Conservation (phyloP, 257 asterid species). For the Coffea eugenioides region DNA sequence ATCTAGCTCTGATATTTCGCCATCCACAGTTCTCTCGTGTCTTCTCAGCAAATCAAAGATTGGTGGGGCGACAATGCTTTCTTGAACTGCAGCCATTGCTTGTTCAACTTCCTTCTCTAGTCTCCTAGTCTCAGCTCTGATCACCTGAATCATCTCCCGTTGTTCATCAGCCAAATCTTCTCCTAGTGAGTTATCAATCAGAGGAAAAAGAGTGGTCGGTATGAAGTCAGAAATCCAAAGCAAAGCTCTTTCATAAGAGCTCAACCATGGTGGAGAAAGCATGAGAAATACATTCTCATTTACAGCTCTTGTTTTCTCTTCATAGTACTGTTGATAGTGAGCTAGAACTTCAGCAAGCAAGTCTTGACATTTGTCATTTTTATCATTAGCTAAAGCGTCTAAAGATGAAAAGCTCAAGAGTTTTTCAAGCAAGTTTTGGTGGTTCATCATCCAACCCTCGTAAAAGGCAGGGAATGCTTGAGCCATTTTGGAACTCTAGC, state of each 20-base stretch:
- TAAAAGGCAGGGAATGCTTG: slow-evolving; percentile 24
- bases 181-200: not conserved
- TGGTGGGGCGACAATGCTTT: slow-evolving; percentile 23
- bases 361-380: slow-evolving; percentile 9
- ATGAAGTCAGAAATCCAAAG: slow-evolving; percentile 32
- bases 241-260: slow-evolving; percentile 19
- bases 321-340: slow-evolving; percentile 23
- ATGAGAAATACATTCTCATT: slow-evolving; percentile 16
- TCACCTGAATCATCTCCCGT: not conserved
- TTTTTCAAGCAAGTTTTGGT: not conserved
- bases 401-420: slow-evolving; percentile 10
- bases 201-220: slow-evolving; percentile 22
- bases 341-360: slow-evolving; percentile 16
- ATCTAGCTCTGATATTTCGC: slow-evolving; percentile 3
- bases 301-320: slow-evolving; percentile 13
- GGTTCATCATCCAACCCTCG: slow-evolving; percentile 19
- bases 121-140: slow-evolving; percentile 6
- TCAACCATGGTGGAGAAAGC: slow-evolving; percentile 34
- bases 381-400: not conserved
- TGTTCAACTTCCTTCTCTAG: slow-evolving; percentile 22
- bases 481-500: not conserved
- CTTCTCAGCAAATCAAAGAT: slow-evolving; percentile 2
- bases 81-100: slow-evolving; percentile 28
- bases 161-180: slow-evolving; percentile 14
- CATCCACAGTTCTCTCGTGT: slow-evolving; percentile 6